Evolutionary conservation across 75 land plant species (phyloP), one percentile per base, ranked within the genome.

Genomic region (Pinus albicaulis): DNA sequence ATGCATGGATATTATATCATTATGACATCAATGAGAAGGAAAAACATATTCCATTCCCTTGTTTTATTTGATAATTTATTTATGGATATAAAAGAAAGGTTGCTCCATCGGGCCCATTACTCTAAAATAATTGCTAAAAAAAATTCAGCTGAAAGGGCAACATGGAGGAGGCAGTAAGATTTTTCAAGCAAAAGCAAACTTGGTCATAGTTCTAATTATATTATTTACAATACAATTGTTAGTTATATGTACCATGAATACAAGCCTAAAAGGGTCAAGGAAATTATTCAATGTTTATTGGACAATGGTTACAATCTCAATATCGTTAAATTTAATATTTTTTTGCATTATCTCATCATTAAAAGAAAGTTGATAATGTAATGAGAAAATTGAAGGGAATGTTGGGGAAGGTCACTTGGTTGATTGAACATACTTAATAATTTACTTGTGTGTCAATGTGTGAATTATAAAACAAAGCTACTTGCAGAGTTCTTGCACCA

Each of bases 281-380:
- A 34, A 6, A 71, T 85, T 4, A 74, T 77, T 25, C 34, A 74
- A 16, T 84, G 82, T 34, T 77, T 84, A 79, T 4, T 56, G 25
- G 20, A 57, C 13, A 44, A 36, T 16, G 65, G 52, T 1, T 25
- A 74, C 36, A 22, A 57, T 59, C 81, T 79, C 63, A 80, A 80
- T 44, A 76, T 74, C 15, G 55, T 78, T 22, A 80, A 76, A 8
- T 81, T 76, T n/a, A 77, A 57, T 23, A 56, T 65, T 17, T 82
- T 76, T 73, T 77, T 84, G 13, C 63, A 85, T 69, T 79, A 72
- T 26, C 76, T 65, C 1, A 56, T 83, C 38, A 83, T 76, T 55
- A 82, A 77, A 38, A 82, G 78, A 68, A 76, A 12, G 17, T 76
- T 41, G 58, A 56, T 60, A 79, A 76, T 14, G 83, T 79, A 8